Evolutionary conservation across 108 stramenopile species (phyloP), one percentile per base, ranked within the genome.

Genomic region (Pseudonitzschia multistriata): DNA sequence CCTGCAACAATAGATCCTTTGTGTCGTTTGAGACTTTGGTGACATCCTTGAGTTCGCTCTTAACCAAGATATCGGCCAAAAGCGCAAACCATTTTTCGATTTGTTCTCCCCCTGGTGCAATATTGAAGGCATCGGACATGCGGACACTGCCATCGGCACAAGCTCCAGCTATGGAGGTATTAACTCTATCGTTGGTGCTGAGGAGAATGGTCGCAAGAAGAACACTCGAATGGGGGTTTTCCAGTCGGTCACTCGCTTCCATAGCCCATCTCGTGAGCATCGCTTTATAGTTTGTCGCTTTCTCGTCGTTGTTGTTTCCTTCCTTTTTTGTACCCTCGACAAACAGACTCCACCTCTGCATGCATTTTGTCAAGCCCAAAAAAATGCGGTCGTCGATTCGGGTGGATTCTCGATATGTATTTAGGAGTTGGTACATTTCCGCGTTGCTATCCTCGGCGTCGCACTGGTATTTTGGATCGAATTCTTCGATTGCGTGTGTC

Each of bases 231-330:
- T 70, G 42, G 17, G 75, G 42, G 31, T 61, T 70, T 5, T 14
- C 21, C 10, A 70, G 39, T 57, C 42, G 31, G 21, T 65, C 56
- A 30, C 31, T 27, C 17, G 54, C 37, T 62, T 64, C 22, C 8
- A 66, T 60, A 2, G 75, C 68, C 75, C 75, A 76, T 19, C 59
- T 10, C 25, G 5, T 64, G 49, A 76, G 22, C 62, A 57, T 21
- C 30, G 39, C 52, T 60, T 29, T 22, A 29, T 36, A 64, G 29
- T n/a, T 19, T 2, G 47, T 39, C n/a, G 17, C 21, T 0, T 35
- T 24, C 0, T 29, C 24, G 22, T 21, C 7, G 35, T 7, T 62
- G 39, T 49, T 60, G 0, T 25, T 29, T 39, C 29, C 34, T 48
- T 37, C 29, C 28, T 40, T 6, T 37, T 42, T 14, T 37, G 15